Evolutionary conservation across 208 protist species (phyloP).

Genomic region (Leishmania lainsoni): DNA sequence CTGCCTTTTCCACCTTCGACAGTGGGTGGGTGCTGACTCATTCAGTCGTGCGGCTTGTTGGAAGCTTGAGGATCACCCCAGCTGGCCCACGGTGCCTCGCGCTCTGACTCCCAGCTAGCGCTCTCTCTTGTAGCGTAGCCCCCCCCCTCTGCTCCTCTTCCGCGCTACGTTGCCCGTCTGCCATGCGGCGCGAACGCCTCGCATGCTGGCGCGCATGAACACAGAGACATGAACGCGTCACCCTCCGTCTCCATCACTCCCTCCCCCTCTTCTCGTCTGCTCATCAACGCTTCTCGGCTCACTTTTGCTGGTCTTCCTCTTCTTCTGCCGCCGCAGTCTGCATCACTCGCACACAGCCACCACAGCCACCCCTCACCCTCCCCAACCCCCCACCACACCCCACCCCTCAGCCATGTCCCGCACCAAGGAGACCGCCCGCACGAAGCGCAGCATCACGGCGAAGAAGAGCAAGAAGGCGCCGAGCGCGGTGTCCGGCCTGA

Average conservation of each 20-base stretch:
- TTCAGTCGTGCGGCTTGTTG: background rate
- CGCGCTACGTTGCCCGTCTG: background rate
- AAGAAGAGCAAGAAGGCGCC: too few species aligned
- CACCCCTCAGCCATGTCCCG: too few species aligned
- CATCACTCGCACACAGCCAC: too few species aligned
- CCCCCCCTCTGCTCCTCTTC: background rate
- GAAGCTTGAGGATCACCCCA: background rate
- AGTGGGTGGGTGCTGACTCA: background rate
- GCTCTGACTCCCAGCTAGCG: too few species aligned
- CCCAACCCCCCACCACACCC: too few species aligned
- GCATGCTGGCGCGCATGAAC: background rate
- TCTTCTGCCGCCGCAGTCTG: too few species aligned
- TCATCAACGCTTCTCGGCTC: background rate
- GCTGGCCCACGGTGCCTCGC: background rate
- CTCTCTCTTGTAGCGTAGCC: background rate
- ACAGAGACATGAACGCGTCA: background rate
- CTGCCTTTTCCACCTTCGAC: background rate
- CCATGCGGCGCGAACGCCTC: background rate
- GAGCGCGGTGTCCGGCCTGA: too few species aligned
- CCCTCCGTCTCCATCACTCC: background rate
- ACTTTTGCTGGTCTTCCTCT: background rate
- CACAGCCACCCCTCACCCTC: too few species aligned
- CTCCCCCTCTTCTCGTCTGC: background rate
- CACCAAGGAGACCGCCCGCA: too few species aligned
- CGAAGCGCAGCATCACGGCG: too few species aligned